These are phyloP conservation scores for Protomyces inouyei DNA, from an alignment of 1,139 yeast genomes.

Conservation along the genomic window DNA sequence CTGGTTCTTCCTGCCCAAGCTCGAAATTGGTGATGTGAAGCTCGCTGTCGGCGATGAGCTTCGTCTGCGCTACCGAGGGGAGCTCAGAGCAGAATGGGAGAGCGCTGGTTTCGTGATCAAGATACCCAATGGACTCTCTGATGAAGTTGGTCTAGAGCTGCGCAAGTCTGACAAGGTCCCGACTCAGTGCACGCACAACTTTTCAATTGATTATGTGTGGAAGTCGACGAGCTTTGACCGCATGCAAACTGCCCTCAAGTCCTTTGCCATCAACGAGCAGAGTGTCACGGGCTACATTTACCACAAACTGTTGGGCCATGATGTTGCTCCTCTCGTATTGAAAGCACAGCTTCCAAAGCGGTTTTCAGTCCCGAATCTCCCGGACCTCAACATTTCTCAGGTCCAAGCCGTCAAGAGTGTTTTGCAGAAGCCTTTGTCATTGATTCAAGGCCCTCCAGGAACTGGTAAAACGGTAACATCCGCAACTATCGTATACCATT, in stretches of 20 bases:
- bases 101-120: slow-evolving; percentile 67
- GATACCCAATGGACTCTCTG: slow-evolving; percentile 63
- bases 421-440: slow-evolving; percentile 66
- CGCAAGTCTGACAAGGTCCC: slow-evolving; percentile 48
- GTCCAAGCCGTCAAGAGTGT: slow-evolving; percentile 70
- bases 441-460: slow-evolving; percentile 98
- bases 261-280: slow-evolving; percentile 65
- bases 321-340: slow-evolving; percentile 59
- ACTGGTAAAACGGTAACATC: slow-evolving; percentile 96
- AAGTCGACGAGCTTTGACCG: slow-evolving; percentile 76
- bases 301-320: slow-evolving; percentile 78
- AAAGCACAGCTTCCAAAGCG: slow-evolving; percentile 56
- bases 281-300: slow-evolving; percentile 74
- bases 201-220: slow-evolving; percentile 88
- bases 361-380: slow-evolving; percentile 62
- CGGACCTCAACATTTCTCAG: slow-evolving; percentile 73
- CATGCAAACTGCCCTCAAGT: slow-evolving; percentile 72
- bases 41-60: slow-evolving; percentile 88
- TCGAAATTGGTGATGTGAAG: slow-evolving; percentile 61
- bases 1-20: slow-evolving; percentile 61
- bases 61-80: slow-evolving; percentile 55
- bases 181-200: slow-evolving; percentile 59
- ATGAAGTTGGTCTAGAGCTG: slow-evolving; percentile 70
- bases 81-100: slow-evolving; percentile 57
- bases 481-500: slow-evolving; percentile 78